Evolutionary conservation across 2,329 filamentous ascomycete species (phyloP), one percentile per base, ranked within the genome.

Genomic region (Fusarium cyanostomum): DNA sequence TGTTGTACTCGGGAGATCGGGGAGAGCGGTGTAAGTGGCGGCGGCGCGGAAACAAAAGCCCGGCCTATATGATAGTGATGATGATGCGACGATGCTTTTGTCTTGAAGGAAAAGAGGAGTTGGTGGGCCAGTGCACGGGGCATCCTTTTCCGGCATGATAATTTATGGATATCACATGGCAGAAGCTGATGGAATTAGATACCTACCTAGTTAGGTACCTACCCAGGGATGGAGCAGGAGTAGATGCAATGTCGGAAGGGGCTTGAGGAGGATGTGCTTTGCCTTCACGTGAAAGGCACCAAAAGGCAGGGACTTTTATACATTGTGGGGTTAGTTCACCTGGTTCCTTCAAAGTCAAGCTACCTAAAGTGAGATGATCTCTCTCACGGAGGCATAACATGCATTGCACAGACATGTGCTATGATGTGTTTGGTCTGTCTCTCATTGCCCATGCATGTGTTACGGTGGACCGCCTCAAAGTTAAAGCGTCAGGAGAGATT

Each of bases 21-120:
- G 28, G 46, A 27, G 39, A 51, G 50, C 52, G 46, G 61, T 45
- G 57, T 65, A 44, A 51, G 62, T 64, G 56, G 61, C 61, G 46
- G 51, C 55, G 15, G 38, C 21, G 48, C 34, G 37, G 33, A 26
- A 31, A 28, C 43, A 28, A 49, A 45, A 52, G 46, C 49, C 44
- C 42, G 21, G 41, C 26, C 30, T 35, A 51, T 16, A 28, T 50
- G 60, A 35, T 64, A 39, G 35, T 52, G 56, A 64, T 64, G 49
- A 60, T 64, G 49, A 38, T 44, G 42, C 49, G 55, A 60, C 48
- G 45, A 63, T 44, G 16, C 54, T 33, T 48, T n/a, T n/a, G n/a
- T 31, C 34, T 37, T 50, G 13, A 21, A 42, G 15, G 31, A 34
- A 26, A 38, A 49, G 24, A 57, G 27, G 15, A 39, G 30, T 21